Base-by-base conservation (phyloP, 345 rosid genomes). In the Eutrema yunnanense region DNA sequence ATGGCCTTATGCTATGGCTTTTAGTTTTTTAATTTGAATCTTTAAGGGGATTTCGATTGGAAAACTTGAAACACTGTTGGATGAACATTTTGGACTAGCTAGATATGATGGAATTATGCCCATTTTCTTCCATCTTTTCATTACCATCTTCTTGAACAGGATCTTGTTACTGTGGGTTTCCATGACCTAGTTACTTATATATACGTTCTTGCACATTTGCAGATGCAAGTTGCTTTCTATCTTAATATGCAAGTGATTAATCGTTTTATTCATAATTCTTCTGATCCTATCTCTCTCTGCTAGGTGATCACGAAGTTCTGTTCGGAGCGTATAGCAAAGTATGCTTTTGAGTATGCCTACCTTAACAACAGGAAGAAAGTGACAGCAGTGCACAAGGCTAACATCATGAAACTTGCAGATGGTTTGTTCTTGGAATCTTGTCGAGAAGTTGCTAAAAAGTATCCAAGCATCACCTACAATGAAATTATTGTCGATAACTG, bases 241-340 rank as follows among this genome's bases (percentile, higher is more conserved):
- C 37, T 8, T 37, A 4, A 4, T 6, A 8, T 30, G 47, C 6
- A 32, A 6, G 50, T 60, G 50, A 32, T 26, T 16, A 37, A 22
- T 36, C 8, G 3, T 57, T 64, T 34, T n/a, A 36, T 46, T 8
- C 30, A 50, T 11, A 6, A 16, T 40, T 11, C 8, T 43, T 74
- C 78, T 80, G 72, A 82, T 76, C 30, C 73, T 69, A 66, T 65
- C 29, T 2, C 0, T 12, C 26, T 73, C 43, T 83, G 75, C 26
- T 83, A 95, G 99, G 96, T 96, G 81, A 96, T 96, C 62, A 96
- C 99, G 46, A 92, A 96, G 97, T 96, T 96, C 67, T 96, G 98
- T 42, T 96, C 99, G 0, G 98, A 96, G 80, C 90, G 99, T 26
- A 86, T 96, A 65, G 99, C 99, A 2, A 89, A 92, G 60, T 96